Conservation (phyloP, 352 stramenopile genomes). For the Pilasporangium apinafurcum region DNA sequence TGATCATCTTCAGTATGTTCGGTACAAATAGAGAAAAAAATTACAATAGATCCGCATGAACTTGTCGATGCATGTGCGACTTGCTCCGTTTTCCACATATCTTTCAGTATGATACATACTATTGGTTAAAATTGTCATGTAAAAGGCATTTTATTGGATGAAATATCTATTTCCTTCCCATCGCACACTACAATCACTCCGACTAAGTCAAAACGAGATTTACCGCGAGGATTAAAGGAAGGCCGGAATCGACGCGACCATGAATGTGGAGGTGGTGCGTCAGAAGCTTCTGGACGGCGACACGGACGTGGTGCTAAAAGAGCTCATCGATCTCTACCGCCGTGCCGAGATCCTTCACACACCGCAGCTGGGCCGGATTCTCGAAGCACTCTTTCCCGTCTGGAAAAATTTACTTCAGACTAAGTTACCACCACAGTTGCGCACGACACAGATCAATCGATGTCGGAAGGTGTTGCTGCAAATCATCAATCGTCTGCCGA, state of each 20-base stretch:
- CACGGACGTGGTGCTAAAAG: constrained; percentile 64
- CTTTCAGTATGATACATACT: background rate
- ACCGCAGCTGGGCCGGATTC: constrained; percentile 85
- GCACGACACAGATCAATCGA: constrained; percentile 74
- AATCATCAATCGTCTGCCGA: constrained; percentile 92
- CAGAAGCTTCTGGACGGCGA: constrained; percentile 82
- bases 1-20: constrained; percentile 48
- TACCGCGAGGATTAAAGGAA: constrained; percentile 50
- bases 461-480: constrained; percentile 92
- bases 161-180: background rate
- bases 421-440: constrained; percentile 68
- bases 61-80: too few species aligned
- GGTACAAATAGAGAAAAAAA: constrained; percentile 20
- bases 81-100: too few species aligned
- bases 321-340: constrained; percentile 84
- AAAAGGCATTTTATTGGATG: background rate
- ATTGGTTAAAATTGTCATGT: constrained; percentile 1
- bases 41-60: too few species aligned
- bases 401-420: constrained; percentile 83
- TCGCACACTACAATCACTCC: constrained; percentile 5
- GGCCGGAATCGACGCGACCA: constrained; percentile 12
- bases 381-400: constrained; percentile 89
- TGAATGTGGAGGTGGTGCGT: constrained; percentile 86
- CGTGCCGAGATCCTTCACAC: constrained; percentile 86
- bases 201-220: constrained; percentile 75